phyloP scores from a whole-genome alignment of 768 basidiomycete species.

The Paxillus rubicundulus region DNA sequence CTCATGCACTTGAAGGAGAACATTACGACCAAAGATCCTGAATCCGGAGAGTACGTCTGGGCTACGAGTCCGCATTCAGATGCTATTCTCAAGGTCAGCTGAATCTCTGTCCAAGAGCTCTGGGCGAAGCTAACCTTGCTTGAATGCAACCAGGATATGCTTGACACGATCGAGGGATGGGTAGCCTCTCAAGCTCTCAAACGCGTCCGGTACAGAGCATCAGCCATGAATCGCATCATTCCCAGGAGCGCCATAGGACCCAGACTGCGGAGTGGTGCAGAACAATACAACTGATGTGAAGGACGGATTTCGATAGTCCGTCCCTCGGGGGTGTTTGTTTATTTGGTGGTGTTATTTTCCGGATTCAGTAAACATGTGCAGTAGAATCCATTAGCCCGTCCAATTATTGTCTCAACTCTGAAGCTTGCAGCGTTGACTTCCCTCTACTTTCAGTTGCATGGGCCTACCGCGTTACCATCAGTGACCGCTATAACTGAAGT shows the following conservation, averaged over 20 bases:
- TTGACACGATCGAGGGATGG: constrained; percentile 28
- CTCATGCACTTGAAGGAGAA: constrained; percentile 18
- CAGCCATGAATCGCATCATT: neutral
- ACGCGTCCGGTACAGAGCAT: constrained; percentile 11
- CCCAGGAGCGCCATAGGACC: constrained; percentile 25
- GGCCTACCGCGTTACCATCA: too few species aligned
- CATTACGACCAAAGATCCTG: constrained; percentile 10
- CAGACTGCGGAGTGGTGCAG: constrained; percentile 16
- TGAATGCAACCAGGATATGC: constrained; percentile 24
- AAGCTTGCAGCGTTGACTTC: too few species aligned
- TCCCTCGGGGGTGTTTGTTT: neutral
- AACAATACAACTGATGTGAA: constrained; percentile 41
- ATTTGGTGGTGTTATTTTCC: constrained; percentile 15
- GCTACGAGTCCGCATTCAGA: constrained; percentile 10
- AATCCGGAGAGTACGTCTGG: constrained; percentile 24
- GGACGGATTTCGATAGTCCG: neutral
- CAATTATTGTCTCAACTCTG: too few species aligned
- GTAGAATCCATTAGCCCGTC: too few species aligned
- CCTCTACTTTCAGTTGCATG: too few species aligned
- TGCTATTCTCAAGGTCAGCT: constrained; percentile 20
- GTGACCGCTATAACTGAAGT: too few species aligned
- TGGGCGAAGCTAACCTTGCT: neutral
- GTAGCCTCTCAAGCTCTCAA: constrained; percentile 15
- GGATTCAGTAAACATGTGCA: constrained; percentile 17
- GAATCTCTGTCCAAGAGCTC: neutral